These are phyloP conservation scores for Fusarium nygamai DNA, from an alignment of 2,329 filamentous ascomycete species.

Conservation along the genomic window DNA sequence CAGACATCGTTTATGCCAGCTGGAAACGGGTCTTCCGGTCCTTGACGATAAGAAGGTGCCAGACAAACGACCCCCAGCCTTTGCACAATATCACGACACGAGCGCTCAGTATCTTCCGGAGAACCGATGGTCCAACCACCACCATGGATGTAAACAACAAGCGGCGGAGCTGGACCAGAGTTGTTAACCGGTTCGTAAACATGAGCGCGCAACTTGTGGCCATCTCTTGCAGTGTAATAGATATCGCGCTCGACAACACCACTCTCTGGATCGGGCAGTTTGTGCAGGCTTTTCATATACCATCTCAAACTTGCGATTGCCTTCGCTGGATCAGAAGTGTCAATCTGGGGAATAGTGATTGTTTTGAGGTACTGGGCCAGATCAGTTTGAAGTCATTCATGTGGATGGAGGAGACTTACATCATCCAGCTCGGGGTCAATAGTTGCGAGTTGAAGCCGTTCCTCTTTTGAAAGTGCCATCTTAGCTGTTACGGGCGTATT, in stretches of 20 bases:
- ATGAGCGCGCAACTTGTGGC: not conserved
- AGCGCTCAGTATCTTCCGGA: not conserved
- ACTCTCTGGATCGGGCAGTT: not conserved
- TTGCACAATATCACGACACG: not conserved
- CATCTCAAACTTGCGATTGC: not conserved
- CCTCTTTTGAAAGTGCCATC: not conserved
- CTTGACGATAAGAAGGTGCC: not conserved
- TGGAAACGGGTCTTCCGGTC: not conserved
- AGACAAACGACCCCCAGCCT: not conserved
- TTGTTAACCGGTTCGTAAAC: not conserved
- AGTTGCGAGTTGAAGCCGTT: not conserved
- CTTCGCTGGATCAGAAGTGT: not conserved
- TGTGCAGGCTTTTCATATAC: not conserved
- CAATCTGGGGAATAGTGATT: not conserved
- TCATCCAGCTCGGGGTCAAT: not conserved
- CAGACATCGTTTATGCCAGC: not conserved
- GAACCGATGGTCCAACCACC: conserved; percentile 2
- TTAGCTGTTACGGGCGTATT: not conserved
- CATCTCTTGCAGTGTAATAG: not conserved
- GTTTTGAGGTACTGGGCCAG: not conserved
- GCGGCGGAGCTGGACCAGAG: rapidly evolving
- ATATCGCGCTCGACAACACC: not conserved
- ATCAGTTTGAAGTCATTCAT: not conserved
- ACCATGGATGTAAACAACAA: not conserved
- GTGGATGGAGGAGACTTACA: not conserved